Evolutionary conservation across 306 rosid genomes (phyloP).

Genomic region (Lathyrus tuberosus): DNA sequence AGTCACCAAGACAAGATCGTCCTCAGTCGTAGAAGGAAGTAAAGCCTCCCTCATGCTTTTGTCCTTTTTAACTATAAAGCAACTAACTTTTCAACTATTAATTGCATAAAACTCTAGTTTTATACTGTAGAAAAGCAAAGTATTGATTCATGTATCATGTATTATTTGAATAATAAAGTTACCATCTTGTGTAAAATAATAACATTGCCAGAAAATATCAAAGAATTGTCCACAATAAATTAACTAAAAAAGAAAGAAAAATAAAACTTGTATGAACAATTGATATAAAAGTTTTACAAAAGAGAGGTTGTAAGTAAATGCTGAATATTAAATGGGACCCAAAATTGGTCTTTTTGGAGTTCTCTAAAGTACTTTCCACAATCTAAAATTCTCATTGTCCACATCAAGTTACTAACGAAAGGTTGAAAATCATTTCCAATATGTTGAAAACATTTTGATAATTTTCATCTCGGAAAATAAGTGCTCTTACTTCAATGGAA

Average conservation of each 20-base stretch:
- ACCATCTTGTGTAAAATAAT: not conserved
- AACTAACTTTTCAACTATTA: constrained; percentile 4
- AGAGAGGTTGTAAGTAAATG: constrained; percentile 37
- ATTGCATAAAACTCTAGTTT: constrained; percentile 25
- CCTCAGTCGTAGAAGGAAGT: too few relatives aligned
- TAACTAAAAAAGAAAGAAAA: constrained; percentile 39
- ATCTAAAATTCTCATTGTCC: constrained; percentile 39
- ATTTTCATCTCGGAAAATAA: constrained; percentile 30
- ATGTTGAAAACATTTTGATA: constrained; percentile 34
- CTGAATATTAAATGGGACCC: constrained; percentile 32
- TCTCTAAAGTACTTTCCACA: constrained; percentile 36
- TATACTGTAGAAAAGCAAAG: constrained; percentile 3
- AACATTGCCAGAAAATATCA: constrained; percentile 7
- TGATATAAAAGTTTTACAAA: constrained; percentile 35
- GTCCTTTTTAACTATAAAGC: not conserved
- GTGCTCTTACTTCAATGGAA: constrained; percentile 41
- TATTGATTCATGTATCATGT: not conserved
- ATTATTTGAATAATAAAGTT: not conserved
- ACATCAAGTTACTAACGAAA: constrained; percentile 45
- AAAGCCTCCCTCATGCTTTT: not conserved
- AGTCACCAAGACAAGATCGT: too few relatives aligned
- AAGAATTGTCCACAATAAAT: constrained; percentile 23
- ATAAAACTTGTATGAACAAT: constrained; percentile 23
- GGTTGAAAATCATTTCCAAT: constrained; percentile 46
- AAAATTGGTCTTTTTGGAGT: not conserved